Percentiles rank a stretch among this genome's conserved stretches.
Evolutionary conservation across 176 grass and related monocot genomes (phyloP).

Genomic region (Oryza rufipogon): DNA sequence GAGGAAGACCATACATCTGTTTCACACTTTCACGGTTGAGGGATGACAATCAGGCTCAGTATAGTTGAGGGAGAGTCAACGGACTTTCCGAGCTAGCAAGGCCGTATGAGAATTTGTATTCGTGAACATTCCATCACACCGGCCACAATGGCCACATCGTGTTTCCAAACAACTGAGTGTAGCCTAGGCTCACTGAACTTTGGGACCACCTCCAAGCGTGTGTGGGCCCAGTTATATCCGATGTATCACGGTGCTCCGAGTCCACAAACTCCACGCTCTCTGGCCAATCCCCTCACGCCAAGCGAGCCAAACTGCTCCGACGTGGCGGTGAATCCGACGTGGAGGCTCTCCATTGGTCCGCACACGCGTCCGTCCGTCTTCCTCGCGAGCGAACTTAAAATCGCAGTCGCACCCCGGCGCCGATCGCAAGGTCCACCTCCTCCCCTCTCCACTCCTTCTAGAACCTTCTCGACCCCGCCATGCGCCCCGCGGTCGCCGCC

Average conservation of each 20-base stretch:
- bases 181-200: not conserved
- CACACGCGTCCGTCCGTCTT: constrained; percentile 68
- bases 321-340: constrained; percentile 47
- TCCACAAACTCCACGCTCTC: not conserved
- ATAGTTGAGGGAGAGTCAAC: no score
- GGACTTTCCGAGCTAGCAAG: no score
- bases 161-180: no score
- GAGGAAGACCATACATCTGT: no score
- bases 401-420: constrained; percentile 26
- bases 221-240: not conserved
- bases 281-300: constrained; percentile 41
- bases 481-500: constrained; percentile 49
- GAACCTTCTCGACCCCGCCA: constrained; percentile 58
- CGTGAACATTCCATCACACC: no score
- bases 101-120: no score
- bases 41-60: no score
- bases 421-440: not conserved
- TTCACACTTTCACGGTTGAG: no score
- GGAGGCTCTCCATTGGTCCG: constrained; percentile 52
- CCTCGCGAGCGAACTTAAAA: constrained; percentile 34
- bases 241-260: not conserved
- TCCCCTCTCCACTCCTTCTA: constrained; percentile 5
- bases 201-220: not conserved
- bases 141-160: no score
- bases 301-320: constrained; percentile 22